Evolutionary conservation across 192 early-diverging fungal genomes (phyloP).

Genomic region (Coemansia sp.): DNA sequence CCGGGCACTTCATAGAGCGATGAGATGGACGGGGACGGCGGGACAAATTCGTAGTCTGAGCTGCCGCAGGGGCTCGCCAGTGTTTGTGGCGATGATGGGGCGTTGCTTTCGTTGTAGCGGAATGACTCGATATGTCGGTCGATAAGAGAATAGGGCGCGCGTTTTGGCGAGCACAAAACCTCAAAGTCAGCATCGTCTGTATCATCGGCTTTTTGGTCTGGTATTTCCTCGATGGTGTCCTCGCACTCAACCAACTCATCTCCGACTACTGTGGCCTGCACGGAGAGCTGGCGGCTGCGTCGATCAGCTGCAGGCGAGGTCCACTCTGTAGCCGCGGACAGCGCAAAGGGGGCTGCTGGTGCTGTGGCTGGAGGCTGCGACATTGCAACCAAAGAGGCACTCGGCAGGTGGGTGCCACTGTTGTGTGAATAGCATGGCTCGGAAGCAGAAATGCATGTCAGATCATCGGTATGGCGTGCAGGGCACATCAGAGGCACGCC

Average conservation of each 20-base stretch:
- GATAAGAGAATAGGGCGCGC: constrained; percentile 12
- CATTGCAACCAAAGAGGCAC: not conserved
- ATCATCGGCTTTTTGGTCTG: not conserved
- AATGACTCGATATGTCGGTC: constrained; percentile 27
- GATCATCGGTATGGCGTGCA: not conserved
- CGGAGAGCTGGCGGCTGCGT: constrained; percentile 4
- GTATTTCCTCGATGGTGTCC: constrained; percentile 12
- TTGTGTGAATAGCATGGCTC: not conserved
- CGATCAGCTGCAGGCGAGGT: constrained; percentile 25
- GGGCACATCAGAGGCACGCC: not conserved
- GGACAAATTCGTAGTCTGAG: constrained; percentile 44
- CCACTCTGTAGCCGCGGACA: constrained; percentile 20
- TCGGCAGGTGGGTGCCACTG: not conserved
- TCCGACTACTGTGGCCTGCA: not conserved
- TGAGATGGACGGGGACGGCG: constrained; percentile 47
- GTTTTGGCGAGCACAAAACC: constrained; percentile 3
- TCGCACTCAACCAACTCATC: constrained; percentile 4
- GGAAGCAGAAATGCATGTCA: not conserved
- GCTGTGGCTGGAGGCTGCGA: not conserved
- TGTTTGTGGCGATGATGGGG: constrained; percentile 25
- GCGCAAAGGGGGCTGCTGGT: constrained; percentile 1
- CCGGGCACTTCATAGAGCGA: constrained; percentile 33
- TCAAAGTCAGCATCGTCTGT: not conserved
- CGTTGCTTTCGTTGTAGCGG: constrained; percentile 17
- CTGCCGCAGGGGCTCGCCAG: constrained; percentile 48